Evolutionary conservation across 495 filamentous ascomycete species (phyloP), one percentile per base, ranked within the genome.

Genomic region (Clohesyomyces aquaticus): DNA sequence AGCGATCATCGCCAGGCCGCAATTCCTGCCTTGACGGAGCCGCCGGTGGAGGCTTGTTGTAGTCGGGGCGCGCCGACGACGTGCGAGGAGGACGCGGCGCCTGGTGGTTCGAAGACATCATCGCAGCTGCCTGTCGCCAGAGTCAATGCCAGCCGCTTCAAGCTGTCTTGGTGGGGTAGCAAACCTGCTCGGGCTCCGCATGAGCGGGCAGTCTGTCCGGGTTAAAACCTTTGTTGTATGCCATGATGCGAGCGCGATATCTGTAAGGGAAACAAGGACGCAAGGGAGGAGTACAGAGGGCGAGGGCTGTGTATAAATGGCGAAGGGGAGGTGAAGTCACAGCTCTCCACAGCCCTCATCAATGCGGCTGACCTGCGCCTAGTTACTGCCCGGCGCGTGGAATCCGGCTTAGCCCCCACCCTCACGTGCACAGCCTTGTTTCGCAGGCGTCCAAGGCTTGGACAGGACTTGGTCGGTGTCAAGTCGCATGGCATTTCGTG

Each of bases 141-240:
- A 26, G 59, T 65, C 47, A 67, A 47, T 57, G 52, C 48, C 62
- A 42, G n/a, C 19, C 47, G 8, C 25, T 50, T 19, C 22, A 50
- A n/a, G 22, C 47, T 50, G 50, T 21, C 11, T 27, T 16, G 12
- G 50, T 25, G 3, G 43, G 43, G 43, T 47, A 41, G 22, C 53
- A 42, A 45, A 95, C 92, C 82, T 89, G 88, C 71, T 98, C 94
- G 43, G 94, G 94, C 73, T 98, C 94, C 67, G 91, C 93, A 73
- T 96, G 94, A 88, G 91, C 91, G 75, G 94, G 94, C 61, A 98
- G 85, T 76, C 91, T 91, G 79, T 98, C 95, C n/a, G 93, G 93
- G 72, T 98, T 97, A 78, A 89, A 91, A 43, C 84, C 82, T 71
- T 87, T 85, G 74, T 95, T 96, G 83, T 98, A 98, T 28, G 94